phyloP scores from a whole-genome alignment of 805 yeast species.

The Monosporozyma unispora region DNA sequence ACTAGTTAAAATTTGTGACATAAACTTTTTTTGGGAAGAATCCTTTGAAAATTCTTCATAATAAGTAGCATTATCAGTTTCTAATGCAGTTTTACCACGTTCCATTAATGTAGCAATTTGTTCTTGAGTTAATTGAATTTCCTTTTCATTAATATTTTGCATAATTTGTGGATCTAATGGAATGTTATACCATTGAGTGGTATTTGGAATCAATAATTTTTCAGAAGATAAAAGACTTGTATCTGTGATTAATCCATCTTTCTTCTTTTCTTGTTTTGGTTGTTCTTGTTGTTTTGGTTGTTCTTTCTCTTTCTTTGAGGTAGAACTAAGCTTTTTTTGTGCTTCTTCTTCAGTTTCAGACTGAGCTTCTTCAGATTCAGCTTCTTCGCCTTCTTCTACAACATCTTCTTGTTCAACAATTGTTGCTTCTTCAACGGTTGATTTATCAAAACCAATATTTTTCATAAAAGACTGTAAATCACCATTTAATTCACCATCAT shows the following conservation, averaged over 20 bases:
- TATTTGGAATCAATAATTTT: conserved; percentile 49
- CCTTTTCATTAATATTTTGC: conserved; percentile 16
- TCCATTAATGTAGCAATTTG: conserved; percentile 53
- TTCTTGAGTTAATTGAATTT: conserved; percentile 32
- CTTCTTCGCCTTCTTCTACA: conserved; percentile 12
- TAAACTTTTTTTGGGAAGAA: conserved; percentile 76
- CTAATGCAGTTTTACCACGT: conserved; percentile 57
- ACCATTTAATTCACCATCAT: conserved; percentile 35
- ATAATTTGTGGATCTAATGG: conserved; percentile 32
- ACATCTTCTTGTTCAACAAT: conserved; percentile 18
- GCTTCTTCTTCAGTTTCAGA: conserved; percentile 12
- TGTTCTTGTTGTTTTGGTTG: conserved; percentile 22
- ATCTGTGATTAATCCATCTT: conserved; percentile 28
- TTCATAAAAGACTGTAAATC: conserved; percentile 59
- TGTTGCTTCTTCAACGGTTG: conserved; percentile 27
- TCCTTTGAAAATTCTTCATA: conserved; percentile 64
- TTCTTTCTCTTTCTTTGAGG: conserved; percentile 23
- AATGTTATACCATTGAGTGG: conserved; percentile 71
- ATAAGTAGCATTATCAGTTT: conserved; percentile 62
- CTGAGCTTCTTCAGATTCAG: conserved; percentile 16
- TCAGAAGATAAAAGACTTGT: conserved; percentile 41
- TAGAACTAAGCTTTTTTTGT: conserved; percentile 12
- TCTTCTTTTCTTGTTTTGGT: conserved; percentile 20
- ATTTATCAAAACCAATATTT: conserved; percentile 50
- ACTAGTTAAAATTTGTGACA: conserved; percentile 75